Evolutionary conservation across 2,329 filamentous ascomycete species (phyloP), one percentile per base, ranked within the genome.

Genomic region (Fusarium proliferatum): DNA sequence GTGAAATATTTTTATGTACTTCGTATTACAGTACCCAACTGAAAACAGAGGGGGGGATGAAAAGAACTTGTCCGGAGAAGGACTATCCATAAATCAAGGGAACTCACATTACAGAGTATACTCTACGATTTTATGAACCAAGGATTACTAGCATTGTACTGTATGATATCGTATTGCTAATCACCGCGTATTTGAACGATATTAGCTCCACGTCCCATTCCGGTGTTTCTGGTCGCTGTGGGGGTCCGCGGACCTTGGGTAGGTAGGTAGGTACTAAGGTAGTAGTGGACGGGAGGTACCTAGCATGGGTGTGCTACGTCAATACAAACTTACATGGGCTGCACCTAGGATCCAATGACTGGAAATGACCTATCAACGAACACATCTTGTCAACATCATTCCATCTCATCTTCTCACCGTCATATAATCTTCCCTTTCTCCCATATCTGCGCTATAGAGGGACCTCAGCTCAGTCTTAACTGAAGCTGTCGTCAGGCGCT

Each of bases 401-500:
- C 63, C 66, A 76, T 74, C 64, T 49, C 65, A 64, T 69, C 45
- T 63, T 75, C 56, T 61, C 67, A 71, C 71, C 67, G 59, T 67
- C 66, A 62, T 63, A 67, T 75, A 62, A 43, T 57, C 69, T 30
- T 48, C 33, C 26, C 43, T n/a, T 67, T 43, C n/a, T 23, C 61
- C 33, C 21, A 36, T 46, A 21, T 46, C 38, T 69, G 46, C 69
- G 74, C 72, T 70, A 53, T 61, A 59, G 49, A 68, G 61, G 72
- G 76, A 76, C 73, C 67, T 52, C 76, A 67, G 76, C 73, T 69
- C 76, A 76, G 74, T 72, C 38, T 39, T 42, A 61, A 67, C 75
- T 78, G 76, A 68, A 78, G 76, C 77, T 79, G 75, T 67, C 30
- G 74, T 73, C 72, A 48, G 66, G 76, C 69, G 71, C 48, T 61